Evolutionary conservation across 129 eudicot species (phyloP).

Genomic region (Ambrosia artemisiifolia): DNA sequence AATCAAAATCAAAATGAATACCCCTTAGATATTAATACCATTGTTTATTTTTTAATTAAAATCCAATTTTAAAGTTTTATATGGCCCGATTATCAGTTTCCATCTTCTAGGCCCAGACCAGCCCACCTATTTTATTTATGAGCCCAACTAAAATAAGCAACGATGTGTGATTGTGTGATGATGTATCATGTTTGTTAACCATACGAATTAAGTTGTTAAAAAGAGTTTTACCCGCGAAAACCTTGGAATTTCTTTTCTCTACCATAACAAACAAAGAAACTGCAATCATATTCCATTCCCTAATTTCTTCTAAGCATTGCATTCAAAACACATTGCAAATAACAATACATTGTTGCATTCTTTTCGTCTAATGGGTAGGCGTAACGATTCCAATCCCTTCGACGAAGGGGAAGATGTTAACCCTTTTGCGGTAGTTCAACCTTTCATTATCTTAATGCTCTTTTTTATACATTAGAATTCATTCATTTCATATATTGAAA

Average conservation of each 20-base stretch:
- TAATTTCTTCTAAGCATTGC: constrained; percentile 5
- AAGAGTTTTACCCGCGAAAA: constrained; percentile 32
- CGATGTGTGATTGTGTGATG: too few relatives aligned
- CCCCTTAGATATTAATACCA: too few relatives aligned
- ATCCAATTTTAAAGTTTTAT: too few relatives aligned
- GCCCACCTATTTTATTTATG: too few relatives aligned
- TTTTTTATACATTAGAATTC: not conserved
- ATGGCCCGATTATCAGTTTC: too few relatives aligned
- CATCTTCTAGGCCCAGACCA: too few relatives aligned
- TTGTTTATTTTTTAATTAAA: too few relatives aligned
- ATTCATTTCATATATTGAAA: constrained; percentile 5
- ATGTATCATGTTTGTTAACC: constrained; percentile 12
- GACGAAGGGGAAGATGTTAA: constrained; percentile 20
- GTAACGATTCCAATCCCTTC: constrained; percentile 27
- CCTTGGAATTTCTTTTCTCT: constrained; percentile 15
- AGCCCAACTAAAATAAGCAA: constrained; percentile 20
- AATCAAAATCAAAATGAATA: too few relatives aligned
- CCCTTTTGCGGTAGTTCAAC: constrained; percentile 27
- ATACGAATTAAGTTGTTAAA: constrained; percentile 14
- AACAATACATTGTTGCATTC: not conserved
- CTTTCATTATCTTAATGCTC: not conserved
- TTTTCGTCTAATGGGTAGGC: constrained; percentile 19
- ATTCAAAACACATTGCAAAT: constrained; percentile 10
- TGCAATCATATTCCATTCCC: constrained; percentile 22
- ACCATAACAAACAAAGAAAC: constrained; percentile 15